Base-by-base conservation (phyloP, 1,284 basidiomycete genomes). In the Dichomitus squalens region DNA sequence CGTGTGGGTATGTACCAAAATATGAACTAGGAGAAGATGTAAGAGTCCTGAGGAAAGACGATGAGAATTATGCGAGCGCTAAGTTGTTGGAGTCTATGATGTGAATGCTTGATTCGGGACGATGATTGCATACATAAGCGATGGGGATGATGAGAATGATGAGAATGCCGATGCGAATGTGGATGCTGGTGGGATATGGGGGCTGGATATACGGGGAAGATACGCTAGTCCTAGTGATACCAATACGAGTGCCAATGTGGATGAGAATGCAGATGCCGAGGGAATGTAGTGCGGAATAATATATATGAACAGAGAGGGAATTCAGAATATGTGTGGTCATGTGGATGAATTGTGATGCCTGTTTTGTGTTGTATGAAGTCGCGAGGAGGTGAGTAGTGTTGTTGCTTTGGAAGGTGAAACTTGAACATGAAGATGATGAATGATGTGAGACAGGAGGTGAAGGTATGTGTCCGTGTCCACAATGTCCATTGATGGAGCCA, bases 381-480 rank as follows among this genome's bases (percentile, higher is more conserved):
- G 18, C 23, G 29, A n/a, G 14, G 40, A 38, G 25, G 11, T n/a
- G 29, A 31, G 29, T 31, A 6, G 29, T 6, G 29, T 31, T 31
- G 5, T 31, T 31, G 29, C n/a, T n/a, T n/a, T n/a, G n/a, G n/a
- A n/a, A n/a, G n/a, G n/a, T n/a, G n/a, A n/a, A n/a, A n/a, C n/a
- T n/a, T n/a, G n/a, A n/a, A n/a, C n/a, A n/a, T n/a, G n/a, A n/a
- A 31, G 29, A 31, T 11, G n/a, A 41, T 43, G 47, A 2, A 31
- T 40, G 20, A 21, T 33, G 46, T 20, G n/a, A 23, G 21, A 40
- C 12, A 16, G 12, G 16, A 16, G 12, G 38, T 40, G 16, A 46
- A 11, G 43, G 9, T 9, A 18, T 44, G 48, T 46, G 59, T 60
- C 59, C 55, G 49, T 55, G 31, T 51, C 49, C 52, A 48, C 38